These are phyloP conservation scores for Drosera spatulata DNA, from an alignment of 179 eudicot genomes.

Conservation along the genomic window DNA sequence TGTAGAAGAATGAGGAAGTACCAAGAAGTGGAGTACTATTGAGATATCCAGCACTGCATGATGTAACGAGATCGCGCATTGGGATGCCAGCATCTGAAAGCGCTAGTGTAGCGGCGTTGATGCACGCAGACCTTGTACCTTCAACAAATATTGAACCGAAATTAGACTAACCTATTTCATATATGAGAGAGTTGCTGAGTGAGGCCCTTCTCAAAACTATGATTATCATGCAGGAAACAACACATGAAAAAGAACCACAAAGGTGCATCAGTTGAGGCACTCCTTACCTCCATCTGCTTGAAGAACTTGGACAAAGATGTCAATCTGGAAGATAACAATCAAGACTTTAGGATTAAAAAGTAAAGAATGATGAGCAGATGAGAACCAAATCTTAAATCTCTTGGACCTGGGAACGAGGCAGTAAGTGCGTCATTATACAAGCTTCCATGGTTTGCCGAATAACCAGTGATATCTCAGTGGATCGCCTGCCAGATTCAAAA, in stretches of 20 bases:
- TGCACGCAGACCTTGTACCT: constrained; percentile 99
- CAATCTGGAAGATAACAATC: constrained; percentile 48
- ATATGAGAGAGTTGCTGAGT: too few species aligned
- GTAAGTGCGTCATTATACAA: constrained; percentile 66
- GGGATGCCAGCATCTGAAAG: constrained; percentile 99
- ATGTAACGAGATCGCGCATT: constrained; percentile 86
- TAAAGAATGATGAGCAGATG: constrained; percentile 2
- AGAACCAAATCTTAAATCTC: constrained; percentile 1
- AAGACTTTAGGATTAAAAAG: background rate
- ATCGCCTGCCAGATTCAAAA: constrained; percentile 38
- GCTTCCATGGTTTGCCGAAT: constrained; percentile 99
- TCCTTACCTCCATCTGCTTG: constrained; percentile 94
- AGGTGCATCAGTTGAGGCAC: background rate
- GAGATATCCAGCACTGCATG: constrained; percentile 90
- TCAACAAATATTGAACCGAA: constrained; percentile 2
- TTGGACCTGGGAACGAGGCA: constrained; percentile 89
- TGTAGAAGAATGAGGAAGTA: constrained; percentile 13
- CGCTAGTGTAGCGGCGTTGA: constrained; percentile 96
- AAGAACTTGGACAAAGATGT: constrained; percentile 95
- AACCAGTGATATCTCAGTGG: constrained; percentile 91
- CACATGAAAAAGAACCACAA: background rate
- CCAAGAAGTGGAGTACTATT: constrained; percentile 84
- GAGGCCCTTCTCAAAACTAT: too few species aligned
- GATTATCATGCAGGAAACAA: background rate
- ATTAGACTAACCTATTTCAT: too few species aligned